Base-by-base conservation (phyloP, 2,329 filamentous ascomycete species). In the Fusarium foetens region DNA sequence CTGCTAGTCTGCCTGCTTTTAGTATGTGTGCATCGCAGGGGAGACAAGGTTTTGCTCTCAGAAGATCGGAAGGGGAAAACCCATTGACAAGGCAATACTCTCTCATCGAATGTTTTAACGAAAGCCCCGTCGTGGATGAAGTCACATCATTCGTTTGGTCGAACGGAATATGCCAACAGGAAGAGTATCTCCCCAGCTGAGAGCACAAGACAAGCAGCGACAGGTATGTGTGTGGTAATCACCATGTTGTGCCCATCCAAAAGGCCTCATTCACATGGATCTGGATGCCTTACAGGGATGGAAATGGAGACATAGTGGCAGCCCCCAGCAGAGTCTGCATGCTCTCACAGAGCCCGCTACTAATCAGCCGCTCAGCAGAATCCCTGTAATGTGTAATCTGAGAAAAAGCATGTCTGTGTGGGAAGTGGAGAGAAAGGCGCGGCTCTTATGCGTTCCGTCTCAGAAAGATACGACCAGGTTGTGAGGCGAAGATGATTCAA, bases 311-410 rank as follows among this genome's bases (percentile, higher is more conserved):
- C 59, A 49, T 51, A 38, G 58, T 39, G 38, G 33, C 36, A 39
- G 57, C 12, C 43, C 53, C 52, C 38, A 35, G 54, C 51, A 71
- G 36, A 73, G 45, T 49, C 62, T 73, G 63, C 58, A 67, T 58
- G 64, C 58, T 68, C 55, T 64, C 53, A 55, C 58, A 72, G 55
- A 68, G 17, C 48, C 70, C 70, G 69, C 70, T 68, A 38, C 59
- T 43, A 53, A 71, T 73, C 70, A 73, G 70, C 70, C 70, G 70
- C 70, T 70, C 66, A 68, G 70, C 70, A 63, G 43, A 23, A 73
- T 55, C 70, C 66, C 54, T 73, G 70, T 54, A 39, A 49, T 21
- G 36, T 60, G 70, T 41, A 72, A 73, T 73, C 65, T 72, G 66
- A 64, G 36, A n/a, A 63, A 60, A 69, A 73, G 60, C 42, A 58